These are phyloP conservation scores for Penicillium cinerascens DNA, from an alignment of 495 filamentous ascomycete genomes.

Conservation along the genomic window DNA sequence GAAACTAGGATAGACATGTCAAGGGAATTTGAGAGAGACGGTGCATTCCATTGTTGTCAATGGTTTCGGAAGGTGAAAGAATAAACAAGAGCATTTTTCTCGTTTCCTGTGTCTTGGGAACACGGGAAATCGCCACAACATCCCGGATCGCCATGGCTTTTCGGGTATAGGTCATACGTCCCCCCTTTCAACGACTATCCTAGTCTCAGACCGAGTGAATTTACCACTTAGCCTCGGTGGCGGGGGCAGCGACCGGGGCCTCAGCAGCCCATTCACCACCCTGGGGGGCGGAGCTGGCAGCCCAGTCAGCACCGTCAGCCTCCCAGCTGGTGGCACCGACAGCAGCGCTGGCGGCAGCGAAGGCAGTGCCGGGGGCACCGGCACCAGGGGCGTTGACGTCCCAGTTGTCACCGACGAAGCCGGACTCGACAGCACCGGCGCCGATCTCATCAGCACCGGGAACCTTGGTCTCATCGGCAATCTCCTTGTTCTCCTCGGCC, in stretches of 20 bases:
- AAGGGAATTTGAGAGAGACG: conserved; percentile 36
- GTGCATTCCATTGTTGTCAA: conserved; percentile 20
- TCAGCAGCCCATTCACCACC: conserved; percentile 70
- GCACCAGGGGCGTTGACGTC: conserved; percentile 56
- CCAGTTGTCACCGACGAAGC: conserved; percentile 65
- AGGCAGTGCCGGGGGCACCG: conserved; percentile 57
- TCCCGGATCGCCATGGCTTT: conserved; percentile 28
- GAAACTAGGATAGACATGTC: conserved; percentile 49
- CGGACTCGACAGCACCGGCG: conserved; percentile 69
- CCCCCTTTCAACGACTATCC: conserved; percentile 35
- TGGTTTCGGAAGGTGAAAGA: conserved; percentile 24
- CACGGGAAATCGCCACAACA: conserved; percentile 20
- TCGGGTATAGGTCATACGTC: conserved; percentile 24
- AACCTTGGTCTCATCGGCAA: conserved; percentile 61
- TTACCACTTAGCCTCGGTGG: conserved; percentile 64
- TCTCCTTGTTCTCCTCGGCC: conserved; percentile 96
- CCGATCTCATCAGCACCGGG: conserved; percentile 83
- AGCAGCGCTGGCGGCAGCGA: conserved; percentile 59
- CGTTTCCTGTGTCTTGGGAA: conserved; percentile 8
- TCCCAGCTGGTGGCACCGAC: conserved; percentile 74
- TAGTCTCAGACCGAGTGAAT: conserved; percentile 25
- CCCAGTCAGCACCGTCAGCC: conserved; percentile 70
- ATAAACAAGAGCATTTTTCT: conserved; percentile 27
- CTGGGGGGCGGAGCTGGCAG: conserved; percentile 55
- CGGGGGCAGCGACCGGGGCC: conserved; percentile 35